Conservation (phyloP, 2,329 filamentous ascomycete genomes). For the Cercospora sp. region DNA sequence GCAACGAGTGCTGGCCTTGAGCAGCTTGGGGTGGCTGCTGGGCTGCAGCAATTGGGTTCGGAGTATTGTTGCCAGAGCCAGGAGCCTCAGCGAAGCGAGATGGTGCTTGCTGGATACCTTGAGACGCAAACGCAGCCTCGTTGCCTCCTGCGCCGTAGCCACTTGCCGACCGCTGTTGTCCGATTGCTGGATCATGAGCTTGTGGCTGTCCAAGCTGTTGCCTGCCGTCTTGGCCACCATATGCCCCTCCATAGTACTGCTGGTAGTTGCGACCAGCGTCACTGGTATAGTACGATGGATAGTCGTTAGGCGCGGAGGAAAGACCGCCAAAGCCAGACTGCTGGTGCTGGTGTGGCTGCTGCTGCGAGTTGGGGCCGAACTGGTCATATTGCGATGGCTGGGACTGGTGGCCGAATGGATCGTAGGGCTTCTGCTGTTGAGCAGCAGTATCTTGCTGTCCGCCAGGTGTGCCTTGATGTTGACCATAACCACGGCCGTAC, state of each 20-base stretch:
- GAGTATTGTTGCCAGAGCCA: conserved; percentile 87
- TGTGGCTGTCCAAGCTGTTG: conserved; percentile 34
- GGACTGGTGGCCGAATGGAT: conserved; percentile 79
- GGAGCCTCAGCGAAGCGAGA: conserved; percentile 75
- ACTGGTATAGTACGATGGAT: conserved; percentile 77
- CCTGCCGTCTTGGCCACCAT: conserved; percentile 51
- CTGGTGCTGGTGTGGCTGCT: conserved; percentile 59
- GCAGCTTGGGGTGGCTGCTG: conserved; percentile 50
- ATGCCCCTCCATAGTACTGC: conserved; percentile 61
- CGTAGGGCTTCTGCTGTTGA: conserved; percentile 80
- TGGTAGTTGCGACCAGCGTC: conserved; percentile 73
- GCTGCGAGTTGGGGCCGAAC: conserved; percentile 47
- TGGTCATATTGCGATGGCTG: conserved; percentile 51
- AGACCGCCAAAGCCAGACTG: conserved; percentile 64
- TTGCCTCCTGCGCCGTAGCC: conserved; percentile 66
- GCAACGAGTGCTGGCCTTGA: conserved; percentile 33
- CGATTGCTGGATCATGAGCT: conserved; percentile 70
- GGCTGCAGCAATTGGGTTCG: conserved; percentile 69
- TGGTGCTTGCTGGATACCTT: conserved; percentile 50
- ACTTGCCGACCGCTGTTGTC: conserved; percentile 74
- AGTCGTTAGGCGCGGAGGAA: conserved; percentile 75
- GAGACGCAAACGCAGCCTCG: conserved; percentile 51
- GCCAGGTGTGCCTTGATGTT: conserved; percentile 45
- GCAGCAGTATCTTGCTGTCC: conserved; percentile 57
- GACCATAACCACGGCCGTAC: conserved; percentile 67